Percentiles rank a stretch among this genome's conserved stretches.
Evolutionary conservation across 2,329 filamentous ascomycete genomes (phyloP).

Genomic region (Fusarium agapanthi): DNA sequence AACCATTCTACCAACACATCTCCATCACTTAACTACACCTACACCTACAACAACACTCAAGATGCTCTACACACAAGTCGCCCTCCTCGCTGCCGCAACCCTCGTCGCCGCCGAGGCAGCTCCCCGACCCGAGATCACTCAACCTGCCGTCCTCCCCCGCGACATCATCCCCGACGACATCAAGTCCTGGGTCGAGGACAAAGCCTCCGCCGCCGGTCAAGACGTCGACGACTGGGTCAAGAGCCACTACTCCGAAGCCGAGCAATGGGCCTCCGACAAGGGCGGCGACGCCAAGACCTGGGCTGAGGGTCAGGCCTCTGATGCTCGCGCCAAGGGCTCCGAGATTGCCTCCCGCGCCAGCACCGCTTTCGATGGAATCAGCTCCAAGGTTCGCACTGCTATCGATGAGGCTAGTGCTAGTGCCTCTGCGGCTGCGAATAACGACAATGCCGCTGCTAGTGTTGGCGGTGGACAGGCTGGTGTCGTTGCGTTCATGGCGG

Average conservation of each 20-base stretch:
- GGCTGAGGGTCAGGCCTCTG: constrained; percentile 3
- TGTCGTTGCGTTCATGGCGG: constrained; percentile 29
- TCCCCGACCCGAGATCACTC: constrained; percentile 19
- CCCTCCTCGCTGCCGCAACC: constrained; percentile 32
- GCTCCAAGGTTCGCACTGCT: constrained; percentile 17
- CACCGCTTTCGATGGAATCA: constrained; percentile 14
- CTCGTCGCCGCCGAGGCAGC: constrained; percentile 27
- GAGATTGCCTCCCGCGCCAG: constrained; percentile 2
- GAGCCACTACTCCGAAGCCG: constrained; percentile 15
- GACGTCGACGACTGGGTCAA: constrained; percentile 16
- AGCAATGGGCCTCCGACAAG: constrained; percentile 6
- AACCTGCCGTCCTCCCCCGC: constrained; percentile 20
- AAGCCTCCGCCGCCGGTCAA: constrained; percentile 1
- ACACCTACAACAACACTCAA: neutral
- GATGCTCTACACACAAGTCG: constrained; percentile 40
- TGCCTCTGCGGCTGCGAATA: constrained; percentile 4
- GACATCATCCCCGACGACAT: constrained; percentile 30
- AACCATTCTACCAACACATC: neutral
- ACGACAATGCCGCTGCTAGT: constrained; percentile 29
- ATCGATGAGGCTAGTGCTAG: constrained; percentile 16
- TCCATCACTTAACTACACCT: neutral
- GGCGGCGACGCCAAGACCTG: constrained; percentile 19
- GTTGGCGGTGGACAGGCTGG: constrained; percentile 16
- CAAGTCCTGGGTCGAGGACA: constrained; percentile 21
- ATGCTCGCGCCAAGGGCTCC: constrained; percentile 1